phyloP scores from a whole-genome alignment of 1,139 yeast genomes.

The Saccharomyces hybrid region DNA sequence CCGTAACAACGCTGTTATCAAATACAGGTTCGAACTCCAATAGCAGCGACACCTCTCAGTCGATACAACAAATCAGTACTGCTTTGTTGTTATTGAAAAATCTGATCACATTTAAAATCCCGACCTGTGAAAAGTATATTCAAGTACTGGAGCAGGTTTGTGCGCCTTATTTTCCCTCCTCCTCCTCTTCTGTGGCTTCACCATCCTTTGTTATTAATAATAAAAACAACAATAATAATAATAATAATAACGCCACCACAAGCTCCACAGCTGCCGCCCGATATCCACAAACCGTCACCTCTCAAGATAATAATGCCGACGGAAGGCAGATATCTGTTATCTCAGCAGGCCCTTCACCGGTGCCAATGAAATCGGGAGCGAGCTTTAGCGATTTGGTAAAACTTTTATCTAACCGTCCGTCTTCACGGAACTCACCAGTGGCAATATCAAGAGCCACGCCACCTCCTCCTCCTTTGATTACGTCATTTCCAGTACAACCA shows the following conservation, averaged over 20 bases:
- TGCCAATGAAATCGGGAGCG: slow-evolving; percentile 7
- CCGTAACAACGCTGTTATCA: slow-evolving; percentile 2
- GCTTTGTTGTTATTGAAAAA: slow-evolving; percentile 6
- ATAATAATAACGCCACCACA: neutral
- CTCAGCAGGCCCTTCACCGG: slow-evolving; percentile 4
- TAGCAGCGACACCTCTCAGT: neutral
- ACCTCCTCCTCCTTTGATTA: neutral
- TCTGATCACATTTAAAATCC: slow-evolving; percentile 5
- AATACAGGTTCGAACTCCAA: neutral
- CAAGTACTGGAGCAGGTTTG: slow-evolving; percentile 8
- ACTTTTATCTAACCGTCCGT: slow-evolving; percentile 9
- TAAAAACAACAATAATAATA: neutral
- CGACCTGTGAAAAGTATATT: slow-evolving; percentile 8
- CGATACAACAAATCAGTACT: slow-evolving; percentile 2
- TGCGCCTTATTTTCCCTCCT: neutral
- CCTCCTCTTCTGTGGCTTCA: neutral
- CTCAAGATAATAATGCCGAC: neutral
- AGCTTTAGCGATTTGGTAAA: slow-evolving; percentile 18
- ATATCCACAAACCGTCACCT: neutral
- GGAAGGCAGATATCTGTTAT: neutral
- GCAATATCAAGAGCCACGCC: neutral
- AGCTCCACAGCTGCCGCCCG: slow-evolving; percentile 1
- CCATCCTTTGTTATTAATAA: neutral
- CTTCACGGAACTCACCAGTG: neutral
- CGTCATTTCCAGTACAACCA: neutral